Conservation (phyloP, 192 early-diverging fungal genomes). For the Backusella morwellensis region DNA sequence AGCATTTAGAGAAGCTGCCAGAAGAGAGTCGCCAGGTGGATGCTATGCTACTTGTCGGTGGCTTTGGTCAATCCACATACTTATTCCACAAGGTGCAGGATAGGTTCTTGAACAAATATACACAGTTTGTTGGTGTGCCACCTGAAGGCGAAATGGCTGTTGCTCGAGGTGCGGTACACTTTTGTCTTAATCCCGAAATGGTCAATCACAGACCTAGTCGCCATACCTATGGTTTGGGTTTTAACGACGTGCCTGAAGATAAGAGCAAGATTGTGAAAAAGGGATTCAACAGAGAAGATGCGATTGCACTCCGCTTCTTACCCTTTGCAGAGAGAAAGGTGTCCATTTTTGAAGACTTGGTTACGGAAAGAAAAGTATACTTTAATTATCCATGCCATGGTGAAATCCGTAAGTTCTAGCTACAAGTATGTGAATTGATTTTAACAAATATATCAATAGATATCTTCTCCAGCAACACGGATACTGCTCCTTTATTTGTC, state of each 20-base stretch:
- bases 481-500: background rate
- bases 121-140: constrained; percentile 39
- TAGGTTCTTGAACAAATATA: constrained; percentile 38
- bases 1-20: constrained; percentile 38
- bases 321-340: background rate
- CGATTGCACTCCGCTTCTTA: background rate
- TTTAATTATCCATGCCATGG: background rate
- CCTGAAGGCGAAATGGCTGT: constrained; percentile 44
- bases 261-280: background rate
- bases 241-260: background rate
- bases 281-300: background rate
- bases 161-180: constrained; percentile 49
- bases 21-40: constrained; percentile 25
- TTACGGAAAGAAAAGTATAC: background rate
- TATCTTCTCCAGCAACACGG: background rate
- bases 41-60: constrained; percentile 51
- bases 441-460: background rate
- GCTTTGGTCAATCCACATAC: constrained; percentile 46
- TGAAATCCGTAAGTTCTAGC: background rate
- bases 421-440: too few species aligned
- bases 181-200: constrained; percentile 32
- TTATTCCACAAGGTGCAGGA: constrained; percentile 36
- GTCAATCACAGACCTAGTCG: constrained; percentile 4
- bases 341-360: background rate
- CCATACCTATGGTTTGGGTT: constrained; percentile 1